phyloP scores from a whole-genome alignment of 179 eudicot species.

The Silene coronaria region DNA sequence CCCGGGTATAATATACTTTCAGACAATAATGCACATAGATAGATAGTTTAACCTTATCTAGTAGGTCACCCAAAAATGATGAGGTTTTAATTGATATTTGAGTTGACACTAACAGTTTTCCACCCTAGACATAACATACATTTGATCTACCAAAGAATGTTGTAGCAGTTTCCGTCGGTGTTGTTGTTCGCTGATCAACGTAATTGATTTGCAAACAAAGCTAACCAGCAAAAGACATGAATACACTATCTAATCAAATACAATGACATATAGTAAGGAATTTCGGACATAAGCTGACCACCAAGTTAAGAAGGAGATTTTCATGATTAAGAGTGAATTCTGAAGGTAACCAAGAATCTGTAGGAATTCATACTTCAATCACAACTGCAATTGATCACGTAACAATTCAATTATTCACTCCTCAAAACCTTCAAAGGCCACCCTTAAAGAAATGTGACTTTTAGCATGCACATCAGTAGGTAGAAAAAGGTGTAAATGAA shows the following conservation, averaged over 20 bases:
- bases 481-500: no score
- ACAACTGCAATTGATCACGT: not conserved
- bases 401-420: not conserved
- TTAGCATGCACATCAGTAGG: no score
- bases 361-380: not conserved
- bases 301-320: conserved; percentile 4
- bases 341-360: not conserved
- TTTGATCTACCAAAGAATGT: no score
- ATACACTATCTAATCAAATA: not conserved
- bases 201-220: not conserved
- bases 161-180: no score
- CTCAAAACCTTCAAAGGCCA: no score
- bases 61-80: not conserved
- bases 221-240: not conserved
- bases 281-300: not conserved
- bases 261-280: not conserved
- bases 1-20: not conserved
- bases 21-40: not conserved
- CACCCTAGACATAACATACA: no score
- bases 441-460: no score
- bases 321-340: conserved; percentile 5
- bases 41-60: not conserved
- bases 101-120: no score
- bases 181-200: not conserved
- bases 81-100: not conserved